Evolutionary conservation across 2,329 filamentous ascomycete genomes (phyloP).

Genomic region (Dactylellina sp.): DNA sequence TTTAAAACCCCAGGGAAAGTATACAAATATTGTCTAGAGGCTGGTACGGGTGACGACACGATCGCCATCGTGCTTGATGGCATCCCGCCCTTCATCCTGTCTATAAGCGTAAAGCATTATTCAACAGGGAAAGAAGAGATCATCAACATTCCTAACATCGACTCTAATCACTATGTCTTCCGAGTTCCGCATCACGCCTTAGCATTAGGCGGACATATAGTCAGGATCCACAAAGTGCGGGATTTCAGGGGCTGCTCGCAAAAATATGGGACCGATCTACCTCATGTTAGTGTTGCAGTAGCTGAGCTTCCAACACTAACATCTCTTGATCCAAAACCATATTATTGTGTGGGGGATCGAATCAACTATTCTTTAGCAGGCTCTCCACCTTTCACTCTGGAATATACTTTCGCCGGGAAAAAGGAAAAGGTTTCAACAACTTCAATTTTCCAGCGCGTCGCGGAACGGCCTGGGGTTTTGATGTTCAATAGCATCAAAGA

Average conservation of each 20-base stretch:
- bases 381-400: conserved; percentile 89
- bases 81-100: conserved; percentile 85
- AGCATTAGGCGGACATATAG: conserved; percentile 86
- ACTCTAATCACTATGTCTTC: conserved; percentile 78
- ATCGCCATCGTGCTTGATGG: conserved; percentile 89
- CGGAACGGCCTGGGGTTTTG: conserved; percentile 89
- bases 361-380: conserved; percentile 92
- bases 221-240: conserved; percentile 88
- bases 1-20: conserved; percentile 90
- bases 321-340: conserved; percentile 78
- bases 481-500: conserved; percentile 88
- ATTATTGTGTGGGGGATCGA: conserved; percentile 96
- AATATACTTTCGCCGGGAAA: conserved; percentile 86
- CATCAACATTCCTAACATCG: conserved; percentile 83
- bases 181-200: conserved; percentile 86
- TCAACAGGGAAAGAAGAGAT: conserved; percentile 82
- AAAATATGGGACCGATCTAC: conserved; percentile 76
- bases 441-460: conserved; percentile 90
- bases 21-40: conserved; percentile 93
- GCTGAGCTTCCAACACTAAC: conserved; percentile 93
- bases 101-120: conserved; percentile 93
- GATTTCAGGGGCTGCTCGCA: conserved; percentile 88
- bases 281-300: conserved; percentile 88
- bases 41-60: conserved; percentile 81
- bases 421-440: conserved; percentile 81